phyloP scores from a whole-genome alignment of 2,329 filamentous ascomycete species.

The Hawksworthiomyces lignivorus region DNA sequence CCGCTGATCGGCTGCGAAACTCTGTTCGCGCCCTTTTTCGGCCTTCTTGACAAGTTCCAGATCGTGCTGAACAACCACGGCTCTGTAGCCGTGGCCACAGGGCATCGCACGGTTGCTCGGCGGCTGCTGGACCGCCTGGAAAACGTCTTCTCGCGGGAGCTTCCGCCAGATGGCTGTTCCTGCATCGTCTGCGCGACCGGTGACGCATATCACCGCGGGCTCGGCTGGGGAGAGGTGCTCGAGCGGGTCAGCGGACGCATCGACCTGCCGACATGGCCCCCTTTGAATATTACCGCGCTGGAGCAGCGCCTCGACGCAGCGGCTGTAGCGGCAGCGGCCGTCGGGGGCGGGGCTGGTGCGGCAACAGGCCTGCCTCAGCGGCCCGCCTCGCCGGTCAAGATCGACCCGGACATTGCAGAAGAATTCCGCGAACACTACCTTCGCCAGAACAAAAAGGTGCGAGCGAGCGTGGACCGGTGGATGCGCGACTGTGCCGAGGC shows the following conservation, averaged over 20 bases:
- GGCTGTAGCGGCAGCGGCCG: conserved; percentile 12
- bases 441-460: conserved; percentile 85
- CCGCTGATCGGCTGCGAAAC: conserved; percentile 61
- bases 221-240: conserved; percentile 93
- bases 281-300: conserved; percentile 65
- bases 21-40: conserved; percentile 76
- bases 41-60: conserved; percentile 77
- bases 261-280: conserved; percentile 82
- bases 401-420: conserved; percentile 90
- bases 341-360: conserved; percentile 8
- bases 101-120: conserved; percentile 89
- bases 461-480: conserved; percentile 86
- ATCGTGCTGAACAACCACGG: conserved; percentile 75
- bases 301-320: conserved; percentile 54
- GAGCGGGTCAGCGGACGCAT: conserved; percentile 86
- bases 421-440: conserved; percentile 91
- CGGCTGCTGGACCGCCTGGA: conserved; percentile 83
- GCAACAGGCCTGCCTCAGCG: conserved; percentile 34
- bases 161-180: conserved; percentile 75
- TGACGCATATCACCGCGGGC: conserved; percentile 57
- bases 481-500: conserved; percentile 70
- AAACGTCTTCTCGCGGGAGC: conserved; percentile 87
- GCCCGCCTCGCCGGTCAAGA: conserved; percentile 57
- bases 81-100: conserved; percentile 88
- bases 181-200: conserved; percentile 73